These are phyloP conservation scores for Wickerhamiella parazyma DNA, from an alignment of 805 yeast genomes.

Conservation along the genomic window DNA sequence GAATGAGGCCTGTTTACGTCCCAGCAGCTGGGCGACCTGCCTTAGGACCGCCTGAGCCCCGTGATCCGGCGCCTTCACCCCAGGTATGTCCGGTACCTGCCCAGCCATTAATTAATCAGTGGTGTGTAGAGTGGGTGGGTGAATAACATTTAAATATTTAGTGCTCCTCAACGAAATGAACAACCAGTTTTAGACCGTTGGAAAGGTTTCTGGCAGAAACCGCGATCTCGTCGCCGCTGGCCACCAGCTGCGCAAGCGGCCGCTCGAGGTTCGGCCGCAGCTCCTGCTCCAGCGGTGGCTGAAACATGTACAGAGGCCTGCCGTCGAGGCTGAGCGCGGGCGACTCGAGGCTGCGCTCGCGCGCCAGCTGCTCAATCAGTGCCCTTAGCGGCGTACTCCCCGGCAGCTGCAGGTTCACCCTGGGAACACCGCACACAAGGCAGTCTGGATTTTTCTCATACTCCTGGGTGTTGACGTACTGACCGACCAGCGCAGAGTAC, in stretches of 20 bases:
- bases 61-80: conserved; percentile 58
- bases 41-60: conserved; percentile 54
- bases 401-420: conserved; percentile 15
- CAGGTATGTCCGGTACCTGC: conserved; percentile 80
- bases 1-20: conserved; percentile 43
- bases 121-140: neutral
- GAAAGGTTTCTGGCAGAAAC: conserved; percentile 43
- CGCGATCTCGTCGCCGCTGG: conserved; percentile 35
- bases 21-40: conserved; percentile 51
- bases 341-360: conserved; percentile 23
- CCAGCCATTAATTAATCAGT: conserved; percentile 12
- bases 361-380: conserved; percentile 31
- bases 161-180: neutral
- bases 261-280: conserved; percentile 34
- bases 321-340: conserved; percentile 36
- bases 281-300: conserved; percentile 34
- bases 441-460: conserved; percentile 51
- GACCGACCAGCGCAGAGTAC: conserved; percentile 72
- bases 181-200: conserved; percentile 6
- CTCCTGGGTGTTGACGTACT: conserved; percentile 58
- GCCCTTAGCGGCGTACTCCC: conserved; percentile 27
- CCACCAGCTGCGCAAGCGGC: conserved; percentile 29
- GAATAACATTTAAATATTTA: no score
- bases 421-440: conserved; percentile 53
- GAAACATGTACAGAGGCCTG: conserved; percentile 32